Evolutionary conservation across 2,329 filamentous ascomycete genomes (phyloP).

Genomic region (Botrytis deweyae): DNA sequence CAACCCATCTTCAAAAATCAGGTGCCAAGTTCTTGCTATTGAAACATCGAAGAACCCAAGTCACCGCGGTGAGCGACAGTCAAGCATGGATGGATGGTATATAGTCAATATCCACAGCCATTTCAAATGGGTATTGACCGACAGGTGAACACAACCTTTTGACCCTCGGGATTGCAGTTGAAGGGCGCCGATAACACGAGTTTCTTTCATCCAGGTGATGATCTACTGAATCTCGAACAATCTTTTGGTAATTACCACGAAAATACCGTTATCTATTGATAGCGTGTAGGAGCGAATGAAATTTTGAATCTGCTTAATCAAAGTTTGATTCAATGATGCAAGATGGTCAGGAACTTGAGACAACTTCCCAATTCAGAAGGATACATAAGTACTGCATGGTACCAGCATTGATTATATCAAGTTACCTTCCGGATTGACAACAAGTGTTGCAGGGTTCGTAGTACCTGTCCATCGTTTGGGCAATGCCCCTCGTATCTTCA

Average conservation of each 20-base stretch:
- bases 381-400: constrained; percentile 12
- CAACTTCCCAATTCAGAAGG: constrained; percentile 15
- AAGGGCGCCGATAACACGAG: background rate
- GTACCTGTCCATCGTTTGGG: background rate
- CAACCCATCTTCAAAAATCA: background rate
- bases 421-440: constrained; percentile 20
- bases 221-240: background rate
- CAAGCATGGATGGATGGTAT: background rate
- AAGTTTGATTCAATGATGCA: constrained; percentile 1
- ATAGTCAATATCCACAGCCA: background rate
- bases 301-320: background rate
- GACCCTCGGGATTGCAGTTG: background rate
- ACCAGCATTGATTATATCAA: background rate
- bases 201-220: background rate
- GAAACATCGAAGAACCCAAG: no score
- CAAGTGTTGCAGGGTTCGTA: constrained; percentile 17
- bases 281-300: background rate
- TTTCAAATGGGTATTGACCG: background rate
- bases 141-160: background rate
- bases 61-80: background rate
- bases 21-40: background rate
- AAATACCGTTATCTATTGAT: background rate
- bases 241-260: background rate
- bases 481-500: constrained; percentile 13
- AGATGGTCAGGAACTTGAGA: constrained; percentile 1